phyloP scores from a whole-genome alignment of 371 early-diverging fungal genomes.

The Mortierella polycephala region DNA sequence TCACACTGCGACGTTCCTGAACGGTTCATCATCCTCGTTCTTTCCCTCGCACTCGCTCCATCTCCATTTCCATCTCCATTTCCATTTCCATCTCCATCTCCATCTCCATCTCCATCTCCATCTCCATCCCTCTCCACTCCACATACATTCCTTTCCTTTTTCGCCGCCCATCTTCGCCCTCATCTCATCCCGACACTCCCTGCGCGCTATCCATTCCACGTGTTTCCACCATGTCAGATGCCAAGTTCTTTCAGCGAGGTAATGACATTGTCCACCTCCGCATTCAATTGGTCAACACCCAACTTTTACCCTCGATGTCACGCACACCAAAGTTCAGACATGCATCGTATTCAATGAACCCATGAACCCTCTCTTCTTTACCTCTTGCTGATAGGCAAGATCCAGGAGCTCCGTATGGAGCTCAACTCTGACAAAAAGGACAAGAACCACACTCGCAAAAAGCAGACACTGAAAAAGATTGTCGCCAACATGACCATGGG shows the following conservation, averaged over 20 bases:
- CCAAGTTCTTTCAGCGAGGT: constrained; percentile 88
- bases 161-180: not conserved
- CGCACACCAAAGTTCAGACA: not conserved
- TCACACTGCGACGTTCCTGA: no score
- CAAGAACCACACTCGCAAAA: constrained; percentile 86
- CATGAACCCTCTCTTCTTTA: no score
- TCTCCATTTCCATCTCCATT: not conserved
- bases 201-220: not conserved
- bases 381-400: constrained; percentile 78
- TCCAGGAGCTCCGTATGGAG: constrained; percentile 94
- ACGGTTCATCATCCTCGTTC: not conserved
- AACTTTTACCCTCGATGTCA: not conserved
- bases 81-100: not conserved
- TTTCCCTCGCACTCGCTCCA: not conserved
- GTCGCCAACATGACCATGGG: constrained; percentile 92
- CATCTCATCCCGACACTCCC: not conserved
- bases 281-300: not conserved
- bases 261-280: constrained; percentile 10
- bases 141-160: not conserved
- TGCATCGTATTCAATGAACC: no score
- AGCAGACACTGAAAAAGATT: constrained; percentile 93
- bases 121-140: constrained; percentile 8
- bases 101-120: constrained; percentile 2
- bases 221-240: constrained; percentile 70
- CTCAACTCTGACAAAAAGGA: constrained; percentile 92